phyloP scores from a whole-genome alignment of 441 rosid species.

The Metrosideros polymorpha region DNA sequence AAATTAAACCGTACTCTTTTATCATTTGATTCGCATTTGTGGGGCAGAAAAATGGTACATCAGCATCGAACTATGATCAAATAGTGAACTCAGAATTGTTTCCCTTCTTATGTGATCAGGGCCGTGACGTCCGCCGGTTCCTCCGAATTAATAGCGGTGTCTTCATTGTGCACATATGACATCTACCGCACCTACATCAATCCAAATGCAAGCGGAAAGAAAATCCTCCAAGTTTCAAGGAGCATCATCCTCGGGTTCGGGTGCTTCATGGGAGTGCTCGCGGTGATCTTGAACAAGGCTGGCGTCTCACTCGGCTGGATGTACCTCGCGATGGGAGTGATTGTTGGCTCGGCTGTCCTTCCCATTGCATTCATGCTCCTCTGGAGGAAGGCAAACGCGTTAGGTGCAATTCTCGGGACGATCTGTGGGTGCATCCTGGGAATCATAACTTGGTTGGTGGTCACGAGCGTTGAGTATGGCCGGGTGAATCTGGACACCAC shows the following conservation, averaged over 20 bases:
- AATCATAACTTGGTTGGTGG: conserved; percentile 62
- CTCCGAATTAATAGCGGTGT: conserved; percentile 85
- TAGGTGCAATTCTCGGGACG: conserved; percentile 69
- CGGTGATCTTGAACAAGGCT: conserved; percentile 67
- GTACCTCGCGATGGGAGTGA: conserved; percentile 92
- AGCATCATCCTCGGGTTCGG: conserved; percentile 67
- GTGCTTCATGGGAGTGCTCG: conserved; percentile 91
- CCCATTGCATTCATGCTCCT: conserved; percentile 94
- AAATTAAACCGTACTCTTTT: neutral
- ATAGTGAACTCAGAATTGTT: neutral
- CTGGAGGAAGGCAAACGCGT: conserved; percentile 81
- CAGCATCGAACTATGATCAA: neutral
- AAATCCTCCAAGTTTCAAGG: conserved; percentile 69
- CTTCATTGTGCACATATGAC: conserved; percentile 86
- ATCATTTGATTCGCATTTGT: neutral
- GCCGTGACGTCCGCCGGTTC: conserved; percentile 98
- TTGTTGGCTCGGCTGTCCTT: conserved; percentile 82
- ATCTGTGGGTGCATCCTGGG: conserved; percentile 63
- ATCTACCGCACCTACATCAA: conserved; percentile 88
- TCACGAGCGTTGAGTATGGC: conserved; percentile 54
- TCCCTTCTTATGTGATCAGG: conserved; percentile 26
- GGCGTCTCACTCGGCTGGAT: conserved; percentile 97
- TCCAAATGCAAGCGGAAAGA: conserved; percentile 65
- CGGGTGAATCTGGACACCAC: conserved; percentile 61
- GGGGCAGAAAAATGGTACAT: neutral